Conservation (phyloP, 768 basidiomycete species). For the Lentinula sp. region DNA sequence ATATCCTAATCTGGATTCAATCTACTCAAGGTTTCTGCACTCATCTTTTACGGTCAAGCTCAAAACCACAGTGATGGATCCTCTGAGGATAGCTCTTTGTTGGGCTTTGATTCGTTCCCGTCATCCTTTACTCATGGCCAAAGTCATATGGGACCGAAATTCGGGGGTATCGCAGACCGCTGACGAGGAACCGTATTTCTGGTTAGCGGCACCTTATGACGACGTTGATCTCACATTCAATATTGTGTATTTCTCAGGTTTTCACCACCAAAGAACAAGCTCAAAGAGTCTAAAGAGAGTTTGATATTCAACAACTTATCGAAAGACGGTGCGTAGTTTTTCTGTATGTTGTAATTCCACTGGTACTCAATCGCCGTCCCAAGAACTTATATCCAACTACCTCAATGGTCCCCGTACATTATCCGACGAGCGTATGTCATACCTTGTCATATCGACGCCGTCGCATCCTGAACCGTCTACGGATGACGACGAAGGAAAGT, state of each 20-base stretch:
- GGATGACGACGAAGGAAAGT: constrained; percentile 9
- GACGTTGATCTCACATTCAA: not conserved
- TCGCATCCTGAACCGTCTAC: constrained; percentile 4
- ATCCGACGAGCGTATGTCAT: constrained; percentile 43
- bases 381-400: constrained; percentile 44
- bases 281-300: constrained; percentile 33
- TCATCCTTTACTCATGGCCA: constrained; percentile 51
- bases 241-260: constrained; percentile 25
- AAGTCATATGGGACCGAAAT: constrained; percentile 27
- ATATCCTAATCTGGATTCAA: not conserved
- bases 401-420: constrained; percentile 59
- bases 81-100: constrained; percentile 33
- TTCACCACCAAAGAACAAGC: constrained; percentile 32
- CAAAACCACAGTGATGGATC: constrained; percentile 8
- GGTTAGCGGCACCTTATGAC: not conserved
- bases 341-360: not conserved
- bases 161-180: not conserved
- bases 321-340: constrained; percentile 33
- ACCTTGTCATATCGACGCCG: constrained; percentile 29
- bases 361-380: not conserved
- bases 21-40: constrained; percentile 21
- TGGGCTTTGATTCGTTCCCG: constrained; percentile 55
- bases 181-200: constrained; percentile 1
- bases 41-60: constrained; percentile 20
- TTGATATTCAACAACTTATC: constrained; percentile 30